Evolutionary conservation across 257 asterid species (phyloP).

Genomic region (Ocimum tenuiflorum): DNA sequence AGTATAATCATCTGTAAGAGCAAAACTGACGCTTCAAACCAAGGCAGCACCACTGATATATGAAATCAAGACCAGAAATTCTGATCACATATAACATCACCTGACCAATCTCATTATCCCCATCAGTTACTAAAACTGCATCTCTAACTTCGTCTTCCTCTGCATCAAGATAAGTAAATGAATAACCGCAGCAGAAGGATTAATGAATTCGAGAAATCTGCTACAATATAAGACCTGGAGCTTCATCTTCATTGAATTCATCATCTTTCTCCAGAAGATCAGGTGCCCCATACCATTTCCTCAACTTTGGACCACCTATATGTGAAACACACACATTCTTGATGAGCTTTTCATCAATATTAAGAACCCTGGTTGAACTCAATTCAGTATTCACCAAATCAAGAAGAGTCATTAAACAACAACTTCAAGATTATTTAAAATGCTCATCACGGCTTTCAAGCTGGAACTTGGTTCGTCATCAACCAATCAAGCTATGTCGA

Average conservation of each 20-base stretch:
- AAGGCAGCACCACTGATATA: not conserved
- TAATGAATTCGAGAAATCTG: not conserved
- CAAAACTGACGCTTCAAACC: slow-evolving; percentile 4
- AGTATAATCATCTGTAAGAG: slow-evolving; percentile 71
- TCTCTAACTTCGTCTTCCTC: slow-evolving; percentile 70
- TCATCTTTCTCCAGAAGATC: slow-evolving; percentile 57
- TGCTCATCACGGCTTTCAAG: not conserved
- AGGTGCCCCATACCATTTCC: slow-evolving; percentile 99
- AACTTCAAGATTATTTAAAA: not conserved
- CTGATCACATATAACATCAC: slow-evolving; percentile 27
- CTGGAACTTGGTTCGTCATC: not conserved
- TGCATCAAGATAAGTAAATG: slow-evolving; percentile 25
- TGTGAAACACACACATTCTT: not conserved
- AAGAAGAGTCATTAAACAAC: not conserved
- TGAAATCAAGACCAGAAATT: not conserved
- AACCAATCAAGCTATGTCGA: too few relatives aligned
- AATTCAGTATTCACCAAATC: not conserved
- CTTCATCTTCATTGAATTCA: slow-evolving; percentile 37
- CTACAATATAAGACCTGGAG: slow-evolving; percentile 38
- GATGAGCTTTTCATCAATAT: not conserved
- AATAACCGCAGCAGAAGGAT: not conserved
- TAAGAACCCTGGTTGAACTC: not conserved
- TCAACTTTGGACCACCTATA: slow-evolving; percentile 92
- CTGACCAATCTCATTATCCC: slow-evolving; percentile 96
- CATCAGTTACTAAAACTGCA: slow-evolving; percentile 84